These are phyloP conservation scores for Penstemon eatonii DNA, from an alignment of 257 asterid genomes.

Conservation along the genomic window DNA sequence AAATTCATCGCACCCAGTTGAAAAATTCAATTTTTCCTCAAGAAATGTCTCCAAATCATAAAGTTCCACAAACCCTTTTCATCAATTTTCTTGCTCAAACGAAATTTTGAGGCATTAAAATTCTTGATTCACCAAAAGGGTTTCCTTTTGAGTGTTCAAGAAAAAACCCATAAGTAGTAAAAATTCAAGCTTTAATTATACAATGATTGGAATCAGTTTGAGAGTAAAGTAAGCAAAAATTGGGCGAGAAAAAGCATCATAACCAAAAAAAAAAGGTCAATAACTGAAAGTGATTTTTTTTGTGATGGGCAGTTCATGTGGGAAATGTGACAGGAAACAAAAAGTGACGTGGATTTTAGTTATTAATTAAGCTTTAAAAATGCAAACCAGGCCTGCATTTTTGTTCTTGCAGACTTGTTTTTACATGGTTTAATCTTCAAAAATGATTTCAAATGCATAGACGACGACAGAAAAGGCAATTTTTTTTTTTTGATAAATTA, in stretches of 20 bases:
- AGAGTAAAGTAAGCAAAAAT: slow-evolving; percentile 14
- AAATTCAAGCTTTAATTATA: slow-evolving; percentile 14
- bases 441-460: not conserved
- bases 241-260: not conserved
- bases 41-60: slow-evolving; percentile 21
- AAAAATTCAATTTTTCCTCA: slow-evolving; percentile 2
- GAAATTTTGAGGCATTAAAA: slow-evolving; percentile 16
- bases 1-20: slow-evolving; percentile 44
- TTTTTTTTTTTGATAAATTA: too few species aligned
- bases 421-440: slow-evolving; percentile 30
- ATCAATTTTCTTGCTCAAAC: slow-evolving; percentile 23
- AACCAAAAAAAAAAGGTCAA: slow-evolving; percentile 33
- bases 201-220: slow-evolving; percentile 21
- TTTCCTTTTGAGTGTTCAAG: slow-evolving; percentile 5
- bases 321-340: slow-evolving; percentile 37
- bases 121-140: slow-evolving; percentile 27
- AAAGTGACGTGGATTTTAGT: slow-evolving; percentile 26
- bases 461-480: slow-evolving; percentile 14
- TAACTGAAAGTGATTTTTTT: slow-evolving; percentile 42
- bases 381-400: slow-evolving; percentile 49
- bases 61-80: slow-evolving; percentile 17
- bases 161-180: not conserved
- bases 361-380: slow-evolving; percentile 22
- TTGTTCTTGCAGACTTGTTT: slow-evolving; percentile 25
- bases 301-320: slow-evolving; percentile 33